Base-by-base conservation (phyloP, 1,284 basidiomycete genomes). In the Porogramme epimiltina region DNA sequence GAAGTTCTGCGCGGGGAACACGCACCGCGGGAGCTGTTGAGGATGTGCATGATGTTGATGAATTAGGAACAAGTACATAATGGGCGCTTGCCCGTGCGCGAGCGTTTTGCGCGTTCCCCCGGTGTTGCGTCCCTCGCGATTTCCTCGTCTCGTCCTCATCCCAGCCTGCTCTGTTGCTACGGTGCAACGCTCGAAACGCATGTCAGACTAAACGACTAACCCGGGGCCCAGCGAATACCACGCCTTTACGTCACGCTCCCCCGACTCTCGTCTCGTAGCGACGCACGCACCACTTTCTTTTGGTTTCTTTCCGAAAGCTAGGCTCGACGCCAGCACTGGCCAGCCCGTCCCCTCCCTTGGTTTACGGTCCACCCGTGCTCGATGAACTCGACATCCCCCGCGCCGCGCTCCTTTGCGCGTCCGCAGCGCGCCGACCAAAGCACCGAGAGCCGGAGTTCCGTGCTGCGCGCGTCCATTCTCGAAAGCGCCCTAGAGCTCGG, bases 401-500 rank as follows among this genome's bases (percentile, higher is more conserved):
- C 55, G 41, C 39, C 58, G 26, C 15, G 47, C 33, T 22, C 62
- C 39, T 47, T 55, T 22, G 45, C 51, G 52, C 47, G 58, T 39
- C 50, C 52, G 10, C 51, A 53, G 56, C 49, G 56, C 44, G 46
- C 39, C 23, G 54, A 55, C 20, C 46, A 38, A 33, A 47, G 52
- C 40, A 22, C 51, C 23, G 64, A 65, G 13, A 73, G 68, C 34
- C 79, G 84, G 28, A 73, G 81, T 58, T 84, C 84, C 61, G 64
- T 76, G 20, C 70, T 89, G 19, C 77, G 86, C 20, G 85, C 86
- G 1, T 88, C 85, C 15, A 85, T 89, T 33, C 76, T 88, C 37
- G 85, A 89, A 60, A 83, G 76, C 20, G 86, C 86, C 6, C 71
- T 89, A 26, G 73, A 84, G 61, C 75, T 89, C 9, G 86, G 86